Base-by-base conservation (phyloP, 2,329 filamentous ascomycete genomes). In the Calonectria ilicicola region DNA sequence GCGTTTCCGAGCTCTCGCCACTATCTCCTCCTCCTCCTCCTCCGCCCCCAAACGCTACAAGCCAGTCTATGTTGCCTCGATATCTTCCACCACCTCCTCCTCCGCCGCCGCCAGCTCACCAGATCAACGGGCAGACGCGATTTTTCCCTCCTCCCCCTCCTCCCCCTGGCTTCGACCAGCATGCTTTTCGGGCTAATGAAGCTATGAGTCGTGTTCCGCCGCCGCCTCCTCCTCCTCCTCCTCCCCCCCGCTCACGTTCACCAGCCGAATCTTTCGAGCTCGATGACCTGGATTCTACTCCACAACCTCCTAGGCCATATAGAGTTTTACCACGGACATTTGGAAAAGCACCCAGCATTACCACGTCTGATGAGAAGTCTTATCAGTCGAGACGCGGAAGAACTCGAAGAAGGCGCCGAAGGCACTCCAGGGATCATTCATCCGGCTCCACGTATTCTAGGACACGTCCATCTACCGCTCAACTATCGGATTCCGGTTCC, bases 371-470 rank as follows among this genome's bases (percentile, higher is more conserved):
- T 23, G 69, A 63, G 38, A 69, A 40, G 58, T 67, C 65, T 21
- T 64, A 66, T 62, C 60, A 32, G 14, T 69, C 69, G 8, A 32
- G 72, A 47, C 58, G 63, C 49, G 23, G 38, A 62, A 60, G 40
- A 17, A 44, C 15, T 5, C 53, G 58, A 35, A 51, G 51, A 35
- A 63, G 60, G 27, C 27, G 14, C 27, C 32, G 27, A 27, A 46
- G 32, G 46, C 64, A 26, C 2, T 71, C 69, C 40, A 27, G 27
- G 12, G 14, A 53, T 29, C 64, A 47, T 40, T 70, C 74, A 40
- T 77, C 76, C 19, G 78, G 74, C 38, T 78, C 75, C 15, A 76
- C 75, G 12, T 78, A 77, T 26, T 80, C 79, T 2, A 74, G 69
- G 26, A 76, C 78, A 15, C 76, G 77, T 17, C 73, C 76, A 21